Evolutionary conservation across 768 basidiomycete genomes (phyloP), one percentile per base, ranked within the genome.

Genomic region (Asterophora lycoperdoides): DNA sequence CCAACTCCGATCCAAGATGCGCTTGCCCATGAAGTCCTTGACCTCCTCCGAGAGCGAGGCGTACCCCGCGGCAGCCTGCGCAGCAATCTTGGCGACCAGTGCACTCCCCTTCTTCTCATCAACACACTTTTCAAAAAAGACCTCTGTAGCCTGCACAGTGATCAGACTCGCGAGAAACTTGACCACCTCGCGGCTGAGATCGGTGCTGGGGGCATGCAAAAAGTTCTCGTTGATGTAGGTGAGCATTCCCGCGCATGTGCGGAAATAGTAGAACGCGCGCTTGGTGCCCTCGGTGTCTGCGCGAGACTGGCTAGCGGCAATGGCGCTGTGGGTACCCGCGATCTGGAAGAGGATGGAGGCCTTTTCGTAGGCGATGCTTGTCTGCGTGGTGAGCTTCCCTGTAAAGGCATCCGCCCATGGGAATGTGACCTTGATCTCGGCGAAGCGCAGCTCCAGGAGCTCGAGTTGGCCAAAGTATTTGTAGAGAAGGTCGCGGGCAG

Each of bases 161-260:
- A 93, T 93, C 57, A 95, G 52, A n/a, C 81, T 80, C 1, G 93
- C 83, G 33, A 96, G 74, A 57, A 95, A 90, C 66, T 95, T 94
- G 75, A 99, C 79, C 47, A 98, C 91, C 51, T 98, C 95, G 15
- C 92, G 78, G 60, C 86, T 87, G 38, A 98, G 80, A 69, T 98
- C 96, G 1, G 91, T 96, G 17, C 89, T 93, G 0, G 96, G 96
- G 0, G 95, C 96, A 60, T 99, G 96, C 0, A 99, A 73, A 66
- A 99, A 99, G 78, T 99, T 97, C 68, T 99, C 96, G 71, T 98
- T 97, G 74, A 99, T 93, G 65, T 98, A 99, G 5, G 85, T 92
- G 61, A 97, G 81, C 92, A 99, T 96, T 15, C 96, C 96, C 2
- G 94, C 91, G 35, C 89, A 84, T 9, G 88, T 83, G 14, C 87